phyloP scores from a whole-genome alignment of 371 early-diverging fungal species.

The Mucor lusitanicus region DNA sequence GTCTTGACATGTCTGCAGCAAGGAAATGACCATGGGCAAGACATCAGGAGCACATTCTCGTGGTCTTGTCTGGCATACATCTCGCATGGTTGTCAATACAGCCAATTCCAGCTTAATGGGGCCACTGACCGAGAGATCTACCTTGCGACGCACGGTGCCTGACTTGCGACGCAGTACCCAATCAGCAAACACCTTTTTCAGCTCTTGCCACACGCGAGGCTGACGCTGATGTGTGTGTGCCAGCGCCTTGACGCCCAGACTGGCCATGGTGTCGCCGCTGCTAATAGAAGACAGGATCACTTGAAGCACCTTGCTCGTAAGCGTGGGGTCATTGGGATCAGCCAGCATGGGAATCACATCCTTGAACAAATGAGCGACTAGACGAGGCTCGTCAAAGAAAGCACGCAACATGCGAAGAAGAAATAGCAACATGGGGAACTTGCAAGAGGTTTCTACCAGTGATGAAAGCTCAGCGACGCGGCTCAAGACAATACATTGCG shows the following conservation, averaged over 20 bases:
- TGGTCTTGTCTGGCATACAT: constrained; percentile 47
- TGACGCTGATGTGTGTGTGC: constrained; percentile 49
- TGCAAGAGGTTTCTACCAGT: constrained; percentile 16
- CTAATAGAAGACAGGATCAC: constrained; percentile 44
- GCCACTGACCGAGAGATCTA: constrained; percentile 21
- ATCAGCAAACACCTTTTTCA: constrained; percentile 52
- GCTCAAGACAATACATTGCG: neutral
- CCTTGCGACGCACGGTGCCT: constrained; percentile 21
- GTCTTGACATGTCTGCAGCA: constrained; percentile 52
- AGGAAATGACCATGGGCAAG: constrained; percentile 53
- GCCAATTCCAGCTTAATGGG: constrained; percentile 58
- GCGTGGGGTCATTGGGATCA: constrained; percentile 48
- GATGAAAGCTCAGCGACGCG: constrained; percentile 3
- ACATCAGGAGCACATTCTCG: constrained; percentile 54
- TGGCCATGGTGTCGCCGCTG: constrained; percentile 41
- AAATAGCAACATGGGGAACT: constrained; percentile 48
- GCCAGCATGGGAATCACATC: constrained; percentile 48
- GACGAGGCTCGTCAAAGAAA: constrained; percentile 28
- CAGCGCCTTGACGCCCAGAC: constrained; percentile 53
- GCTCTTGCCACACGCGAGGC: constrained; percentile 62
- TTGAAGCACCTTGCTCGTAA: constrained; percentile 54
- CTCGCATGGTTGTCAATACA: constrained; percentile 54
- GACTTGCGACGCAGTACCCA: constrained; percentile 58
- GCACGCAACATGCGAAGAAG: constrained; percentile 53
- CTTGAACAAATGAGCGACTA: constrained; percentile 41